Base-by-base conservation (phyloP, 176 grass and related monocot genomes). In the Carex pumila region DNA sequence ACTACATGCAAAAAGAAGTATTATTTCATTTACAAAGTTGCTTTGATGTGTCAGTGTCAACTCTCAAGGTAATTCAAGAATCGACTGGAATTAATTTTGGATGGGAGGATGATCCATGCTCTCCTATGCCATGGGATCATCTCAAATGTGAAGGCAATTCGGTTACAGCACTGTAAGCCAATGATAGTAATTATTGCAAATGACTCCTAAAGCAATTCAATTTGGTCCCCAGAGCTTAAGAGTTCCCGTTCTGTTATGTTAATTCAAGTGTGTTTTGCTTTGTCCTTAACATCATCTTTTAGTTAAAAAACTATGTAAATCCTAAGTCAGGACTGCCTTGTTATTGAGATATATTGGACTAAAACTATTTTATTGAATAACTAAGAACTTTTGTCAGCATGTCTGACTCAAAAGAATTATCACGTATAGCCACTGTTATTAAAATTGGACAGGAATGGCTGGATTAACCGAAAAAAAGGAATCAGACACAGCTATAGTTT, bases 51-150 rank as follows among this genome's bases (percentile, higher is more conserved):
- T 55, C 68, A 87, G 86, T 84, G 32, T 87, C 86, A 17, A 80
- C 86, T 52, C 68, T 87, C 22, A 81, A 87, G 43, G 86, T 87
- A 43, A 87, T 87, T 87, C 80, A 64, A 54, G 45, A 87, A 68
- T 76, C 86, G 14, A 87, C 80, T 56, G 86, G 86, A 29, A 75
- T 83, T 29, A 43, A 87, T 63, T 84, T 87, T 79, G 86, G 57
- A 67, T 87, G 86, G 86, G 86, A 87, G 61, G 58, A 84, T 59
- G 86, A 87, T 84, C 86, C 86, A 55, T 87, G 86, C 66, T 83
- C 65, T 79, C 86, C 86, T 7, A 79, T 76, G 61, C 86, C 62
- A 52, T 87, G 86, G 86, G 32, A 83, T 53, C 80, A 87, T 66
- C 47, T 87, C 15, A 82, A 68, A 64, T 87, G 86, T 36, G 70